A percentile compares a stretch with the other conserved stretches of the same genome.
These are phyloP conservation scores for Drechslera avenae DNA, from an alignment of 2,329 filamentous ascomycete species.

Conservation along the genomic window DNA sequence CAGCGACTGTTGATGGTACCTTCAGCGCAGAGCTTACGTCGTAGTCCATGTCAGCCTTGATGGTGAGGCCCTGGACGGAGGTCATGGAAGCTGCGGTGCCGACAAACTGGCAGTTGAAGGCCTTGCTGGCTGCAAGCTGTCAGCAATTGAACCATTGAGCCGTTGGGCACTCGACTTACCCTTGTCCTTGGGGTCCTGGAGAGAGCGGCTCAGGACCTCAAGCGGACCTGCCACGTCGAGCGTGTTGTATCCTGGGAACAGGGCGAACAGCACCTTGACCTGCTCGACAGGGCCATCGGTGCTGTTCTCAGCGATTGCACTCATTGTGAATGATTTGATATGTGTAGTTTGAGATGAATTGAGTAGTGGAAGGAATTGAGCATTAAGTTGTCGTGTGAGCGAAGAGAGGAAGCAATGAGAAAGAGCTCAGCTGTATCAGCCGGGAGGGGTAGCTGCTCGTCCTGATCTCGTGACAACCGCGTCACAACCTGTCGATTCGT, in stretches of 20 bases:
- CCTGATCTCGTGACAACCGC: constrained; percentile 29
- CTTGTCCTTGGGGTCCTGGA: constrained; percentile 60
- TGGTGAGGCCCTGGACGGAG: constrained; percentile 67
- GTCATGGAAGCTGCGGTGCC: constrained; percentile 54
- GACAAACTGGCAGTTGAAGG: constrained; percentile 60
- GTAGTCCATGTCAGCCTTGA: constrained; percentile 77
- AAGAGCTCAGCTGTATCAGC: constrained; percentile 22
- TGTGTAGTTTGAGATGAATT: constrained; percentile 23
- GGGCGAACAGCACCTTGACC: constrained; percentile 66
- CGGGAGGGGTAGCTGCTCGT: constrained; percentile 25
- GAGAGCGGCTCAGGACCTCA: constrained; percentile 61
- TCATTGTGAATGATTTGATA: constrained; percentile 42
- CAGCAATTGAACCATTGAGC: constrained; percentile 16
- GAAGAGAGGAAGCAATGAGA: constrained; percentile 16
- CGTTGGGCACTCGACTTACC: constrained; percentile 41
- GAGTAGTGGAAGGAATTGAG: constrained; percentile 22
- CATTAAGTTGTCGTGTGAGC: constrained; percentile 25
- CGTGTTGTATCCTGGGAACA: constrained; percentile 62
- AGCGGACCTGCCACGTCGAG: constrained; percentile 64
- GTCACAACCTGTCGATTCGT: constrained; percentile 23
- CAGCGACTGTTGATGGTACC: not conserved
- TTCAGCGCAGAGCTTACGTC: constrained; percentile 48
- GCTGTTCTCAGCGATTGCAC: constrained; percentile 46
- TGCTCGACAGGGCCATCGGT: constrained; percentile 58
- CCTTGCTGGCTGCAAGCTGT: constrained; percentile 54